These are phyloP conservation scores for Adiantum capillusveneris DNA, from an alignment of 75 land plant genomes.

Conservation along the genomic window DNA sequence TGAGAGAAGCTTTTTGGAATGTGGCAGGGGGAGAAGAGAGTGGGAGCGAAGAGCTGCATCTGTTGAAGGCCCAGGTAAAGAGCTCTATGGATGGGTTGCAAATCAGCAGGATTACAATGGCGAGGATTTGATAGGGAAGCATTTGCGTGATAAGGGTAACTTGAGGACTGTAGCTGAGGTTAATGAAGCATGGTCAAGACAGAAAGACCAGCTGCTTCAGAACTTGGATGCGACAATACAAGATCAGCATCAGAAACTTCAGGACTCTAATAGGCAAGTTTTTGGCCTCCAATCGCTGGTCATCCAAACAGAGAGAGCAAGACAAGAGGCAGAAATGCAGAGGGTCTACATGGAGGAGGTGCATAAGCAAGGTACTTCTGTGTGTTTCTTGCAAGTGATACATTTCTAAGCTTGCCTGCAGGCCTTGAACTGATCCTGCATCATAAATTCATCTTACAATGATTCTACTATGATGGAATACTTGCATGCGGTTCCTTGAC, in stretches of 20 bases:
- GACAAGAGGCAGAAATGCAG: neutral
- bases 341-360: neutral
- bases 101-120: slow-evolving; percentile 51
- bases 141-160: slow-evolving; percentile 42
- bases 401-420: too few relatives aligned
- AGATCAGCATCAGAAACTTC: slow-evolving; percentile 27
- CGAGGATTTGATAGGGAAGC: slow-evolving; percentile 29
- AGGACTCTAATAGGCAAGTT: slow-evolving; percentile 4
- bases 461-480: too few relatives aligned
- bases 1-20: slow-evolving; percentile 47
- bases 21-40: slow-evolving; percentile 41
- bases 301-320: slow-evolving; percentile 2
- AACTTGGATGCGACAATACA: slow-evolving; percentile 34
- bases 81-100: slow-evolving; percentile 75
- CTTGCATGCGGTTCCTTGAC: too few relatives aligned
- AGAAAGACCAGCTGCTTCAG: slow-evolving; percentile 33
- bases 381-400: too few relatives aligned
- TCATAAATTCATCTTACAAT: too few relatives aligned
- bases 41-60: slow-evolving; percentile 6
- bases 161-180: slow-evolving; percentile 46
- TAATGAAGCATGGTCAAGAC: slow-evolving; percentile 30
- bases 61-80: slow-evolving; percentile 19
- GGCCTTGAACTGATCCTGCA: too few relatives aligned
- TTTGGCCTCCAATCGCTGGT: neutral
- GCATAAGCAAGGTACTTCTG: slow-evolving; percentile 7